Conservation (phyloP, 139 green algal species). For the Asterochloris erici region DNA sequence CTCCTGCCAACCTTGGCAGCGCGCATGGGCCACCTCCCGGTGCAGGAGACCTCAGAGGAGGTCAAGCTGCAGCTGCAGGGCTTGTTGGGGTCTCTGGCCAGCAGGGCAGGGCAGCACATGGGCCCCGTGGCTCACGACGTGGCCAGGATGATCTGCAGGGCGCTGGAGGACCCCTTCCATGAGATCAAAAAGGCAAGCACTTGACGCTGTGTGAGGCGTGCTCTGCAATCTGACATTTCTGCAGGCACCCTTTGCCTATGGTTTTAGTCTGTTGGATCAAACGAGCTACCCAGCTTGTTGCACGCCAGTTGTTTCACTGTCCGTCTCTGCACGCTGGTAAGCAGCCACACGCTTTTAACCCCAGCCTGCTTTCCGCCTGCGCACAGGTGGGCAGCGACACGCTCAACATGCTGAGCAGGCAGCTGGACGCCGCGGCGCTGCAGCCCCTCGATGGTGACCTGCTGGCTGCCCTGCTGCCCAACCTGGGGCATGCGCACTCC, state of each 20-base stretch:
- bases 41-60: constrained; percentile 65
- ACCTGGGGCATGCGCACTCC: constrained; percentile 63
- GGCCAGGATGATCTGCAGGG: constrained; percentile 33
- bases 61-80: constrained; percentile 28
- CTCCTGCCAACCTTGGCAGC: constrained; percentile 49
- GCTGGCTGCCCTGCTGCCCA: constrained; percentile 32
- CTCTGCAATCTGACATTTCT: too few relatives aligned
- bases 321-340: too few relatives aligned
- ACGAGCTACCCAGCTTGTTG: too few relatives aligned
- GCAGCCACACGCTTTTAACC: too few relatives aligned
- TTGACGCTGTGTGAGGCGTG: too few relatives aligned
- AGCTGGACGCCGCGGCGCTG: constrained; percentile 15
- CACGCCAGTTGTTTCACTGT: too few relatives aligned
- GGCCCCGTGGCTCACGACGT: constrained; percentile 22
- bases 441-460: constrained; percentile 31
- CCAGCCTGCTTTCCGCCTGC: not conserved
- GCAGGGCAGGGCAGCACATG: not conserved
- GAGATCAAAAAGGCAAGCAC: constrained; percentile 66
- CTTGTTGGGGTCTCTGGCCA: constrained; percentile 21
- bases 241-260: too few relatives aligned
- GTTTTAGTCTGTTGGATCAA: too few relatives aligned
- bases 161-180: constrained; percentile 63
- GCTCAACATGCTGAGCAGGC: constrained; percentile 23
- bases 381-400: constrained; percentile 28
- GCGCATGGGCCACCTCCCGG: constrained; percentile 52